Evolutionary conservation across 148 eudicot species (phyloP), one percentile per base, ranked within the genome.

Genomic region (Vaccinium vitisidaea): DNA sequence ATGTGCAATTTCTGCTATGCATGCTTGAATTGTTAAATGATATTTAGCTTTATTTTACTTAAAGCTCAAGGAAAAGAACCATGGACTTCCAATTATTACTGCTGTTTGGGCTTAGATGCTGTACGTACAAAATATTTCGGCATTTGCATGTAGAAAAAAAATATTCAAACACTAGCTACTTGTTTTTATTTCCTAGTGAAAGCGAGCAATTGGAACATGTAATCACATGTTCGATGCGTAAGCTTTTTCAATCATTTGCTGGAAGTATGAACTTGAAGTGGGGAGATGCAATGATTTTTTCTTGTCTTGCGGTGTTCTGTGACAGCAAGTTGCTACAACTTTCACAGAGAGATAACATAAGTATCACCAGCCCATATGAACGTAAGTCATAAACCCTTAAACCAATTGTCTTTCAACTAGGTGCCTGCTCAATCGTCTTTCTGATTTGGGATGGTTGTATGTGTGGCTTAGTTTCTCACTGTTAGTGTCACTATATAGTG

Each of bases 391-490:
- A 46, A 43, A 55, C 54, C 15, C 48, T 75, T 27, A 75, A 75
- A 75, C 54, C 30, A 46, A 15, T 75, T 75, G 14, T 46, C 79
- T 75, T 48, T 48, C 54, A 75, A 46, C 21, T 14, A 75, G 5
- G 23, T 19, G 54, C 79, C 54, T 8, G 25, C 54, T 43, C 79
- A 75, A 43, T 75, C 48, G 23, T 43, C 79, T 75, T 75, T 48
- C 50, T 71, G n/a, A 48, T 8, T 48, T 75, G 15, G 79, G 77
- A 74, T 39, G 23, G 11, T 18, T 74, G 49, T 48, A 9, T 75
- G 30, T 21, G 79, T 75, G 54, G 54, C 77, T 39, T n/a, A 16
- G 77, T 25, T 75, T 75, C 79, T 75, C 54, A 46, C 30, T 48
- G 21, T 21, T 48, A 21, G n/a, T 39, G 49, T 75, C 15, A 32